Conservation (phyloP, 2,329 filamentous ascomycete genomes). For the Zasmidium citrigriseum region DNA sequence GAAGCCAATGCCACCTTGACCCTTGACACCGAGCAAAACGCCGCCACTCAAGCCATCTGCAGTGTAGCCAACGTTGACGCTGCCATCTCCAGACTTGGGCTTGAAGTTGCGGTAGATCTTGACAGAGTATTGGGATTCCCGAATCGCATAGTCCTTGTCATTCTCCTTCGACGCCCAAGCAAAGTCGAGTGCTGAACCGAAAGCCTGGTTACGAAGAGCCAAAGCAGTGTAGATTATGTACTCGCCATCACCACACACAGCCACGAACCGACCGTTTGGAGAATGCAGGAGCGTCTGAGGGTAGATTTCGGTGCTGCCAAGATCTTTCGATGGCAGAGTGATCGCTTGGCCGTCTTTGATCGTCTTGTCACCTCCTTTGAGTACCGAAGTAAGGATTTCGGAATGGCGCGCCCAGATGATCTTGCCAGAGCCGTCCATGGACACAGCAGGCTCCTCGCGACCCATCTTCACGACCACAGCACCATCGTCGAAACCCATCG, state of each 20-base stretch:
- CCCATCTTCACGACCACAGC: conserved; percentile 98
- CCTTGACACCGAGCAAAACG: conserved; percentile 88
- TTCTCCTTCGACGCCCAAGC: conserved; percentile 97
- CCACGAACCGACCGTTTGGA: conserved; percentile 89
- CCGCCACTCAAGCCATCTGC: conserved; percentile 89
- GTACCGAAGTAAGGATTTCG: conserved; percentile 90
- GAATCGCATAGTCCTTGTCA: conserved; percentile 96
- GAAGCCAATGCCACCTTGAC: conserved; percentile 90
- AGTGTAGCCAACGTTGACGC: conserved; percentile 88
- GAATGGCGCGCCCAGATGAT: conserved; percentile 95
- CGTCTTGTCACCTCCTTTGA: conserved; percentile 82
- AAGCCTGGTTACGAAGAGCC: conserved; percentile 96
- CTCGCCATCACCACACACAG: conserved; percentile 92
- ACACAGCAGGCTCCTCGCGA: conserved; percentile 93
- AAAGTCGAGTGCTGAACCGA: conserved; percentile 93
- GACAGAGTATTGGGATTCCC: conserved; percentile 89
- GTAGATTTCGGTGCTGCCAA: conserved; percentile 95
- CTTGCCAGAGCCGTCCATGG: conserved; percentile 95
- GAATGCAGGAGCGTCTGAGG: conserved; percentile 93
- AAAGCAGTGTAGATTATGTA: conserved; percentile 99
- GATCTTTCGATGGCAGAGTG: conserved; percentile 84
- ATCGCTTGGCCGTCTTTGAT: conserved; percentile 90
- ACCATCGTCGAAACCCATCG: conserved; percentile 95
- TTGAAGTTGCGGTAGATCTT: conserved; percentile 98
- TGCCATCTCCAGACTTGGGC: conserved; percentile 74